Evolutionary conservation across 768 basidiomycete species (phyloP).

Genomic region (Gymnopilus junonius): DNA sequence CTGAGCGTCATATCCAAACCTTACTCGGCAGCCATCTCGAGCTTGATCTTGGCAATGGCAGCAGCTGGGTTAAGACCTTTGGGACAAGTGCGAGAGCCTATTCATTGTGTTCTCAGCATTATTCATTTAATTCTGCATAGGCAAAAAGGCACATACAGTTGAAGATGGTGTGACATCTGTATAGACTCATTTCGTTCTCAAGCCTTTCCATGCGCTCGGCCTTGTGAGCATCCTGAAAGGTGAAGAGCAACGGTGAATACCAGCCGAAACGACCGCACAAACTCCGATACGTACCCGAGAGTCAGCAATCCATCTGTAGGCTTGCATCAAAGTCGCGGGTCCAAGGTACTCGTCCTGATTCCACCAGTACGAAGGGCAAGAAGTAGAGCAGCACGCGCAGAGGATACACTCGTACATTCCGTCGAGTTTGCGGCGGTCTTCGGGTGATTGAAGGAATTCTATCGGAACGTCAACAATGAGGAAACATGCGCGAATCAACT

Average conservation of each 20-base stretch:
- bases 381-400: slow-evolving; percentile 97
- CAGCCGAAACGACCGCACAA: slow-evolving; percentile 15
- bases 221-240: slow-evolving; percentile 69
- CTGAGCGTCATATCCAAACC: background rate
- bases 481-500: background rate
- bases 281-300: slow-evolving; percentile 65
- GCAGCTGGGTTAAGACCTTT: slow-evolving; percentile 94
- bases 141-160: slow-evolving; percentile 64
- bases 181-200: slow-evolving; percentile 95
- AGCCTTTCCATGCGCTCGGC: slow-evolving; percentile 87
- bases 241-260: background rate
- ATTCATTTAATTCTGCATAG: background rate
- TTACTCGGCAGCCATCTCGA: slow-evolving; percentile 84
- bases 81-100: slow-evolving; percentile 93
- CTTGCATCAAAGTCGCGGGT: slow-evolving; percentile 95
- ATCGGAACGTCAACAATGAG: slow-evolving; percentile 30
- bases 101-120: background rate
- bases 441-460: slow-evolving; percentile 89
- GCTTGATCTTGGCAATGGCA: slow-evolving; percentile 93
- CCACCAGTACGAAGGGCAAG: slow-evolving; percentile 99
- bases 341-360: slow-evolving; percentile 99
- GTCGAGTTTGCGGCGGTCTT: slow-evolving; percentile 93
- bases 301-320: slow-evolving; percentile 98
- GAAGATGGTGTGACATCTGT: slow-evolving; percentile 99
- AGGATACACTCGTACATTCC: slow-evolving; percentile 98